phyloP scores from a whole-genome alignment of 768 basidiomycete genomes.

The Russula ochroleuca region DNA sequence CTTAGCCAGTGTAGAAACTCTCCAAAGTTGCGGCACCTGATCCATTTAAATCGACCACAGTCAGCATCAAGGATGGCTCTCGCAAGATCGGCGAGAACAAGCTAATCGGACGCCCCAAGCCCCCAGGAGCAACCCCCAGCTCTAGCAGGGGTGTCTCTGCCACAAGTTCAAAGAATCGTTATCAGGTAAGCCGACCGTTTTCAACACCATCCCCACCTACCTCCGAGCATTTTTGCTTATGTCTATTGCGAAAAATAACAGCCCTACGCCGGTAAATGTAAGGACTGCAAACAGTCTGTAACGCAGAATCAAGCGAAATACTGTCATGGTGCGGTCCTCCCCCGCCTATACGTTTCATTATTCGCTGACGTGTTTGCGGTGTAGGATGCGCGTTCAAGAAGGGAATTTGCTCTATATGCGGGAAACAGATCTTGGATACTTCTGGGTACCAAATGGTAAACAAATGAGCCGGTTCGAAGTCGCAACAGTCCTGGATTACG shows the following conservation, averaged over 20 bases:
- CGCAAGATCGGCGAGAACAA: conserved; percentile 85
- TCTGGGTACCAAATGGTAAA: conserved; percentile 80
- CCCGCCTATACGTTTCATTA: conserved; percentile 1
- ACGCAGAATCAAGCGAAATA: conserved; percentile 88
- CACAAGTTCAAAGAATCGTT: conserved; percentile 69
- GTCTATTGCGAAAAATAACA: conserved; percentile 32
- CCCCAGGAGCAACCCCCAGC: conserved; percentile 24
- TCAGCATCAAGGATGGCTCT: conserved; percentile 72
- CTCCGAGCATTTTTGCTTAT: conserved; percentile 25
- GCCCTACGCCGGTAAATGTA: conserved; percentile 86
- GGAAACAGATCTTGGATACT: conserved; percentile 81
- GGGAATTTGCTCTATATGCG: conserved; percentile 82
- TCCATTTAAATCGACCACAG: conserved; percentile 71
- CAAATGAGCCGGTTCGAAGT: conserved; percentile 49
- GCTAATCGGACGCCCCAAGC: conserved; percentile 55
- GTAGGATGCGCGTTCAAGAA: conserved; percentile 85
- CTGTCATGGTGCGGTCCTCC: conserved; percentile 64
- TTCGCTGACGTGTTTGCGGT: conserved; percentile 7
- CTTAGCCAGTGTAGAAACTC: conserved; percentile 59
- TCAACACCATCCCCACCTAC: background rate
- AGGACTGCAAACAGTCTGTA: conserved; percentile 77
- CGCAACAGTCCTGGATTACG: background rate
- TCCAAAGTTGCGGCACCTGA: conserved; percentile 88
- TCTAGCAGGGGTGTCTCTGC: conserved; percentile 22
- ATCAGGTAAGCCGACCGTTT: conserved; percentile 50